Base-by-base conservation (phyloP, 1,284 basidiomycete genomes). In the Trametes hirsuta region DNA sequence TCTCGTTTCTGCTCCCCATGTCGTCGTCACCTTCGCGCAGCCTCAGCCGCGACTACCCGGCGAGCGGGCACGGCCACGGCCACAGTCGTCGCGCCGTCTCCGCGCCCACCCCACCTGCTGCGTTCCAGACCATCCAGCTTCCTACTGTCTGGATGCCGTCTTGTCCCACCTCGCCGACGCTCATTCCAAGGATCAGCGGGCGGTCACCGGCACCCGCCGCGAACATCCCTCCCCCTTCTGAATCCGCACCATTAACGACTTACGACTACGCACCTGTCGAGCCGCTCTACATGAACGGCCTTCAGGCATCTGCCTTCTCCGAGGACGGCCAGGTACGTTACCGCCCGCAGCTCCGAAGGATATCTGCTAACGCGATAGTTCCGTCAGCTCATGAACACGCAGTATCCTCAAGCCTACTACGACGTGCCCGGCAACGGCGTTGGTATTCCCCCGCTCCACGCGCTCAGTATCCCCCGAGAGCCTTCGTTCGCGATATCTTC, bases 61-160 rank as follows among this genome's bases (percentile, higher is more conserved):
- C 53, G 18, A 39, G 57, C 48, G 42, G 58, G 47, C 55, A 64
- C 55, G 56, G 55, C 40, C 66, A 66, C 50, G 54, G 61, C 39
- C 66, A 67, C 58, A 62, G 62, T 36, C 70, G 72, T 25, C 68
- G 72, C 42, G 74, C 75, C 25, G 67, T 66, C 40, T 76, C 76
- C 30, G 75, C 72, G 35, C 75, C 75, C n/a, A 74, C 75, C 22
- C 75, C 75, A 25, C 75, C 75, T 15, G 69, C 72, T 1, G 63
- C 67, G 40, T 74, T 69, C 66, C 87, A 88, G 73, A 77, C 81
- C 4, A 86, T 90, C 67, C 81, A 82, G 68, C 77, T 90, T 34
- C 88, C 88, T 15, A 81, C 79, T 58, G 79, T 89, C 22, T 85
- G 83, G 75, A 80, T 84, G 74, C 81, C 85, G 9, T 87, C 86